Evolutionary conservation across 805 yeast genomes (phyloP).

Genomic region (Candida vaughaniae): DNA sequence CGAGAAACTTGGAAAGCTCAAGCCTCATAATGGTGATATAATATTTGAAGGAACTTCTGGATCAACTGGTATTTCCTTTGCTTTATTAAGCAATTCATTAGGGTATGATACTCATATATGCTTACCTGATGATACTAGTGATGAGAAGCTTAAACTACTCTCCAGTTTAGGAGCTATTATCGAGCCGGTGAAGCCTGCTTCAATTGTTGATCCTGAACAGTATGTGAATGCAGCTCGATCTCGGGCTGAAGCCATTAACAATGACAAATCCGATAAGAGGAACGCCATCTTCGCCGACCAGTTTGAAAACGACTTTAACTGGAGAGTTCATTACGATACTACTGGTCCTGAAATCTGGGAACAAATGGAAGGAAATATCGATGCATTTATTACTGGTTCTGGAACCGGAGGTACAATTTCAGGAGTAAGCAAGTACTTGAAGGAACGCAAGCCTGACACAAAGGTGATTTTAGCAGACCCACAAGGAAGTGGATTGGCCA

Average conservation of each 20-base stretch:
- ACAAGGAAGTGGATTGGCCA: slow-evolving; percentile 89
- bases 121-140: slow-evolving; percentile 88
- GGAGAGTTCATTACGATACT: slow-evolving; percentile 76
- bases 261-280: slow-evolving; percentile 32
- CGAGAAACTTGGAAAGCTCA: slow-evolving; percentile 56
- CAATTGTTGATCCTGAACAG: slow-evolving; percentile 90
- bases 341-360: slow-evolving; percentile 93
- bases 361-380: slow-evolving; percentile 66
- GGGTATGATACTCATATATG: slow-evolving; percentile 94
- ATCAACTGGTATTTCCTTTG: slow-evolving; percentile 92
- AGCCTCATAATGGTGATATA: slow-evolving; percentile 62
- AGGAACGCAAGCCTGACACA: slow-evolving; percentile 54
- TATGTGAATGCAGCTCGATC: slow-evolving; percentile 84
- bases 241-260: slow-evolving; percentile 54
- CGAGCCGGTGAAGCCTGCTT: slow-evolving; percentile 88
- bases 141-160: slow-evolving; percentile 74
- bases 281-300: slow-evolving; percentile 90
- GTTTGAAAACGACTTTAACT: slow-evolving; percentile 88
- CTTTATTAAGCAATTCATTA: slow-evolving; percentile 81
- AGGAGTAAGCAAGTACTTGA: slow-evolving; percentile 79
- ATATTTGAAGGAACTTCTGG: slow-evolving; percentile 97
- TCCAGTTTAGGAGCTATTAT: slow-evolving; percentile 76
- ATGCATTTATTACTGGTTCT: slow-evolving; percentile 83
- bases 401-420: slow-evolving; percentile 98
- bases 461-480: slow-evolving; percentile 84